Evolutionary conservation across 768 basidiomycete species (phyloP), one percentile per base, ranked within the genome.

Genomic region (Leccinum rimulosum): DNA sequence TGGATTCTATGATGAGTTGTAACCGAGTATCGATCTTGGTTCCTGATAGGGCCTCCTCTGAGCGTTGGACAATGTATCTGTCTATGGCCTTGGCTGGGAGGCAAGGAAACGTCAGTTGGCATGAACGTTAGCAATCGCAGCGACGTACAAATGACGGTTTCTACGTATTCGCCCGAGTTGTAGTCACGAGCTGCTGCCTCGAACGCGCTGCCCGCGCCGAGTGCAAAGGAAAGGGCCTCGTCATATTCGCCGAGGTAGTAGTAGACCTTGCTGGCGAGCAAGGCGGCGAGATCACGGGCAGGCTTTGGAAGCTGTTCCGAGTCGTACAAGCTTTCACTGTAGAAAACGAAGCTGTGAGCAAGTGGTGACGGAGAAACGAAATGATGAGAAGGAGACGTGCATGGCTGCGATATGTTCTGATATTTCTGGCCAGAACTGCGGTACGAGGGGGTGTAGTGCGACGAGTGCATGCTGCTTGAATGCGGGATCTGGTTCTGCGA

Each of bases 351-450:
- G 62, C 15, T 48, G 60, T 60, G 52, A 58, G 67, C 33, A 55
- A 43, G 15, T 38, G 54, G 52, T 17, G 30, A 15, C n/a, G 53
- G 51, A n/a, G 50, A 59, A 33, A 38, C 19, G 54, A 55, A 28
- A n/a, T 40, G 56, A 49, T 38, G 60, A 59, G 36, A 59, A 62
- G 38, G 53, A 59, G 52, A 78, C 92, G 67, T 72, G 93, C 95
- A 98, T 94, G 59, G 86, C 77, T 35, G 89, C 84, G 67, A 98
- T 88, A 71, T 91, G 86, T 74, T 99, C 97, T 66, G 93, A 95
- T 68, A 98, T 96, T 80, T 99, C 97, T 50, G 96, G 89, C 97
- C 97, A 99, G 75, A 98, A 98, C 67, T 91, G 88, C 40, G 95
- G 86, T 7, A 98, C 93, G 49, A 98, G 83, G 15, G 84, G 77